These are phyloP conservation scores for Pleurotus pulmonarius DNA, from an alignment of 768 basidiomycete genomes.

Conservation along the genomic window DNA sequence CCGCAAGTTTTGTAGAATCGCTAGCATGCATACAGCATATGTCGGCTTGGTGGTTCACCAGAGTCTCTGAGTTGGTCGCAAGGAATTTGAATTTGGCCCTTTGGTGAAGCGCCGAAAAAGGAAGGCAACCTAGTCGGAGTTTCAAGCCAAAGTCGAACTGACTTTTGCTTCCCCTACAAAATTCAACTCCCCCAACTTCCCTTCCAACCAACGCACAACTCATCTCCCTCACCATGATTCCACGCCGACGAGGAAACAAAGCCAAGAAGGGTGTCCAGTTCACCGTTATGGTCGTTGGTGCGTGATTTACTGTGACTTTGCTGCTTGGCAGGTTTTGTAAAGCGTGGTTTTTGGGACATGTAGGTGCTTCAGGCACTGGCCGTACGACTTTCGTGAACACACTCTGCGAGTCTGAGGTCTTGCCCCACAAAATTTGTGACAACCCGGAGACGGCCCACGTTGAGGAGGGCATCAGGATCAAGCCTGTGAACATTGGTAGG, in stretches of 20 bases:
- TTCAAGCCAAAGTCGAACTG: constrained; percentile 29
- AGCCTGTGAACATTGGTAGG: constrained; percentile 90
- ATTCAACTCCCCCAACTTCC: constrained; percentile 22
- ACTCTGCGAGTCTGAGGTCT: constrained; percentile 92
- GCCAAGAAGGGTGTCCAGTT: constrained; percentile 99
- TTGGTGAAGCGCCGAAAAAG: constrained; percentile 21
- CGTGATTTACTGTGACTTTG: constrained; percentile 29
- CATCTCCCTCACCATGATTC: constrained; percentile 65
- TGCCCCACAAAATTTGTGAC: constrained; percentile 83
- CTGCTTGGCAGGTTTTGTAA: constrained; percentile 15
- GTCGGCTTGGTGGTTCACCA: not conserved
- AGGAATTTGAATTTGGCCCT: constrained; percentile 11
- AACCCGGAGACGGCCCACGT: constrained; percentile 87
- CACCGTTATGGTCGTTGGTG: constrained; percentile 97
- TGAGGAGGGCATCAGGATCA: constrained; percentile 92
- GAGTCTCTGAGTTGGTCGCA: constrained; percentile 9
- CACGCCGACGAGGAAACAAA: constrained; percentile 87
- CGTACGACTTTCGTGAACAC: constrained; percentile 99
- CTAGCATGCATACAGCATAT: constrained; percentile 7
- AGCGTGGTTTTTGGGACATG: constrained; percentile 7
- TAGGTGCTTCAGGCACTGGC: constrained; percentile 96
- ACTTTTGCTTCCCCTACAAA: constrained; percentile 25
- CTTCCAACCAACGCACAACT: constrained; percentile 10
- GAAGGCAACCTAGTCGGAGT: constrained; percentile 30
- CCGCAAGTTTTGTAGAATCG: not conserved